Evolutionary conservation across 2,329 filamentous ascomycete species (phyloP).

Genomic region (Trichoderma polysporum): DNA sequence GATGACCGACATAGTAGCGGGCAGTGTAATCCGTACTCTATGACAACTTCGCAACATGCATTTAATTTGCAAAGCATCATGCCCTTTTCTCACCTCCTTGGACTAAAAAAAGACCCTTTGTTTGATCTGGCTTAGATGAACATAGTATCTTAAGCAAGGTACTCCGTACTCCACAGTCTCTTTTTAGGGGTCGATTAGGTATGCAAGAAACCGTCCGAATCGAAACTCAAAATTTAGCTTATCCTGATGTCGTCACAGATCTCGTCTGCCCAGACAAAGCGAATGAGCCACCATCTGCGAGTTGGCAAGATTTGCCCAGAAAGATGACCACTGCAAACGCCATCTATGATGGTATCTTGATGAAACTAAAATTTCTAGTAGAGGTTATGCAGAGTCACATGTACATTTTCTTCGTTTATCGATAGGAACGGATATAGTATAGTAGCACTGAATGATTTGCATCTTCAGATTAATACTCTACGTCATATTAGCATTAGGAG

Average conservation of each 20-base stretch:
- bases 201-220: background rate
- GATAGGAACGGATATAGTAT: background rate
- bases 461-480: background rate
- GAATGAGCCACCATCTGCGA: background rate
- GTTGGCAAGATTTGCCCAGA: background rate
- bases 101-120: background rate
- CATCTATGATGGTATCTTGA: background rate
- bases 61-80: too few species aligned
- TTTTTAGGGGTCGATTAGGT: background rate
- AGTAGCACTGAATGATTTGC: background rate
- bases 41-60: too few species aligned
- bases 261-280: background rate
- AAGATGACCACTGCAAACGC: conserved; percentile 2
- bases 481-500: background rate
- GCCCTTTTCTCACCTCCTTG: background rate
- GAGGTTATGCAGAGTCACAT: background rate
- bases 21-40: too few species aligned
- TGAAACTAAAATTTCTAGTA: background rate
- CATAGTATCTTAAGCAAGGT: background rate
- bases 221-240: background rate
- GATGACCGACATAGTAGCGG: background rate
- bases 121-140: background rate
- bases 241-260: background rate
- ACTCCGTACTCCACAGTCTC: background rate
- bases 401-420: background rate